Conservation (phyloP, 495 filamentous ascomycete genomes). For the Ascodesmis nigricans region DNA sequence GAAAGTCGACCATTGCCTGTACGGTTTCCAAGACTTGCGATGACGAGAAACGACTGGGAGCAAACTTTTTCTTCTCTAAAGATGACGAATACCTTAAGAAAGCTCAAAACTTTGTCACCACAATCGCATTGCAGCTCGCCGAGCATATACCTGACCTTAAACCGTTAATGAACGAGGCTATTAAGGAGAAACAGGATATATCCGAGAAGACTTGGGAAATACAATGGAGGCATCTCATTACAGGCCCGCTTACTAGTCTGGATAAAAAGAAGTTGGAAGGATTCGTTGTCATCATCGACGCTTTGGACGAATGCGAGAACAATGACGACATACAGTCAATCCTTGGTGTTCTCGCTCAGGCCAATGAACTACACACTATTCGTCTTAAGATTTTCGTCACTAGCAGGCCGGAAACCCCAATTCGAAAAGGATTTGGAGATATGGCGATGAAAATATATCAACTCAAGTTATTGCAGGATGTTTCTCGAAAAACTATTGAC, state of each 20-base stretch:
- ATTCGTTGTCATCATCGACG: constrained; percentile 20
- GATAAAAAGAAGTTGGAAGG: neutral
- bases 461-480: no score
- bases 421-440: constrained; percentile 13
- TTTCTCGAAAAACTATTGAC: neutral
- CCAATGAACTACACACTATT: constrained; percentile 6
- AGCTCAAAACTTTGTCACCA: no score
- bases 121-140: no score
- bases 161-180: no score
- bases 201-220: constrained; percentile 1
- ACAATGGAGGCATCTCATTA: constrained; percentile 10
- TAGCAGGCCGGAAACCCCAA: constrained; percentile 22
- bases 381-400: constrained; percentile 21
- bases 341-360: constrained; percentile 15
- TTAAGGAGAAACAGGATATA: constrained; percentile 7
- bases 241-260: constrained; percentile 7
- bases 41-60: no score
- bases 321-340: constrained; percentile 14
- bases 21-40: no score
- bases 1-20: constrained; percentile 23
- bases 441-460: no score
- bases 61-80: no score
- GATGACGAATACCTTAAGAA: no score
- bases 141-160: no score
- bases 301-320: constrained; percentile 22